Evolutionary conservation across 106 monocot species (phyloP), one percentile per base, ranked within the genome.

Genomic region (Acanthochlamys bracteata): DNA sequence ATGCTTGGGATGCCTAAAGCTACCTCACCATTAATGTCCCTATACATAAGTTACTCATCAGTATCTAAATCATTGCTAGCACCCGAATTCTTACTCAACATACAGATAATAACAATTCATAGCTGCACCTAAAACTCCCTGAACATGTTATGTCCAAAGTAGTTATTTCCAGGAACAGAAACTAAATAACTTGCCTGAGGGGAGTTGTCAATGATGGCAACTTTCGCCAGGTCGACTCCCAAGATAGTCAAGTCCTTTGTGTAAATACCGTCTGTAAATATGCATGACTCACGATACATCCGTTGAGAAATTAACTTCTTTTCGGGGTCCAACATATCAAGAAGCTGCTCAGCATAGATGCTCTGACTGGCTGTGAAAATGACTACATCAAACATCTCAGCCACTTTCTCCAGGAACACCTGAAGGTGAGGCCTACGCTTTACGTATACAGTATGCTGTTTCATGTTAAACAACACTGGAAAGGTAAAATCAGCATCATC

Each of bases 361-460:
- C 96, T 96, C 71, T 90, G 90, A 63, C 96, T 96, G 20, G 96
- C 96, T 17, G 96, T 96, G 72, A 91, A 96, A 51, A 96, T 83
- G 60, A 91, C 80, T 69, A 96, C 66, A 61, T 83, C 73, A 78
- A 96, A 96, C 82, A 87, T 80, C 23, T 82, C 66, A 26, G 91
- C 69, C 4, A 90, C 84, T 61, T 65, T 90, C 58, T 91, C 90
- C 22, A 96, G 80, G 64, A 96, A 96, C 25, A 59, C 60, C 39
- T 91, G 84, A 13, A 96, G 88, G 53, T 83, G 26, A 39, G 96
- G 96, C 64, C 96, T 79, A 59, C 71, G 53, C 33, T 65, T 88
- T 21, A 96, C 96, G 69, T 90, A 88, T 13, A 96, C 96, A 16
- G 75, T 96, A 59, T 96, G 84, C 40, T 80, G 72, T 43, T 82